Percentiles rank a stretch among this genome's conserved stretches.
These are phyloP conservation scores for Carpinus fangiana DNA, from an alignment of 306 rosid species.

Conservation along the genomic window DNA sequence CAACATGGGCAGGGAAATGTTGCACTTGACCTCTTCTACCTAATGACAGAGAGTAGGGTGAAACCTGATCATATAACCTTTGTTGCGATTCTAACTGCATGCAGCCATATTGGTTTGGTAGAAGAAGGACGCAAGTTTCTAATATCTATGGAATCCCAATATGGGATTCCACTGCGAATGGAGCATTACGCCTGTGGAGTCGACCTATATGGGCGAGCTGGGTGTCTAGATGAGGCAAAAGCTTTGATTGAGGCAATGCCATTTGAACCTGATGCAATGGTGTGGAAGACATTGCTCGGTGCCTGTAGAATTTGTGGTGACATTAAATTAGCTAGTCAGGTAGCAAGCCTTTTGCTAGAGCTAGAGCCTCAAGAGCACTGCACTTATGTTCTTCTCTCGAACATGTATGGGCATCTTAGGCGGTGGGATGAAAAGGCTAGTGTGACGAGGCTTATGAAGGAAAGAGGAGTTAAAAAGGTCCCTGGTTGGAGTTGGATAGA, in stretches of 20 bases:
- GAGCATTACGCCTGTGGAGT: conserved; percentile 89
- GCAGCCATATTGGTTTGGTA: conserved; percentile 79
- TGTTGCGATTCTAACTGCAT: conserved; percentile 81
- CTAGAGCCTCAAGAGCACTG: conserved; percentile 84
- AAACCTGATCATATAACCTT: conserved; percentile 82
- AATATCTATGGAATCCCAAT: conserved; percentile 53
- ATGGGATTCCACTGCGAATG: conserved; percentile 56
- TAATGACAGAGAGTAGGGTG: conserved; percentile 62
- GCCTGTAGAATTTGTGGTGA: conserved; percentile 75
- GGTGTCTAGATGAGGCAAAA: conserved; percentile 62
- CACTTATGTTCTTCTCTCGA: conserved; percentile 68
- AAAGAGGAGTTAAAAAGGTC: conserved; percentile 73
- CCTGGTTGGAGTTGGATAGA: conserved; percentile 95
- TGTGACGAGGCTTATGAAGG: conserved; percentile 70
- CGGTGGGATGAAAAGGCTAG: conserved; percentile 73
- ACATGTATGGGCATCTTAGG: conserved; percentile 63
- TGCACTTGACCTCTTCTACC: conserved; percentile 63
- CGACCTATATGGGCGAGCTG: conserved; percentile 72
- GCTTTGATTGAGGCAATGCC: conserved; percentile 69
- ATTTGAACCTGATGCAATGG: conserved; percentile 64
- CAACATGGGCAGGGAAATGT: conserved; percentile 75
- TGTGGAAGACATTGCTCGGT: conserved; percentile 72
- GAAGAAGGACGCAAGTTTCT: conserved; percentile 62
- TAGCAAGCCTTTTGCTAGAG: conserved; percentile 57
- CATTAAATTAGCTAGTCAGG: conserved; percentile 69